Base-by-base conservation (phyloP, 805 yeast genomes). In the Candida insectorum region DNA sequence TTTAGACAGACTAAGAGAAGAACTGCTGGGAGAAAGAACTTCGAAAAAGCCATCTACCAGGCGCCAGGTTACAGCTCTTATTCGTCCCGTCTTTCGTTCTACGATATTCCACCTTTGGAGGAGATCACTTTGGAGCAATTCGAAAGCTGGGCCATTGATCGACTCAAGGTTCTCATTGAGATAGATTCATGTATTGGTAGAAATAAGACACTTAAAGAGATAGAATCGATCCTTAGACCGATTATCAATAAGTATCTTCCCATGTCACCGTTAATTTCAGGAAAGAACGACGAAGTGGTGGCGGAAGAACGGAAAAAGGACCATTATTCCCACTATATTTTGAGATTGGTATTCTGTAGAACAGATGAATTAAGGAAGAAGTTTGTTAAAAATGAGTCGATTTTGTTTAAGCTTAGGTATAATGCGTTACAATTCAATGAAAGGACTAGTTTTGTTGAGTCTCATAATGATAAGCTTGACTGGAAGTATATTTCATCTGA, bases 81-180 rank as follows among this genome's bases (percentile, higher is more conserved):
- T 11, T 64, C 75, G 23, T 39, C 36, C 12, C 69, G 94, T 31
- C 64, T 93, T 31, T 78, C 86, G 14, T 77, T 91, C 49, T 93
- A 93, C 59, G 74, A 67, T 16, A 43, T 64, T 5, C 93, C 95
- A 8, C 97, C 97, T 0, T 60, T 71, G 20, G 79, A 81, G 10
- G 97, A 93, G 58, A 80, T 93, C 48, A 86, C 97, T 0, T 59
- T 93, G 12, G 97, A 89, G 43, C 85, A 93, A 49, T 93, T 93
- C 58, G 98, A 93, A 60, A 70, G 72, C 4, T 93, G 97, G 96
- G 97, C 97, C 4, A 81, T 93, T 34, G 97, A 91, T 51, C 65
- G 99, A 39, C 68, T 91, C 42, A 79, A 82, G 51, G 76, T 93
- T 6, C 67, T 93, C 38, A 73, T 88, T 34, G 96, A 87, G 52